Percentiles rank a stretch among this genome's conserved stretches.
Conservation (phyloP, 345 rosid species). For the Anastatica hierochuntica region DNA sequence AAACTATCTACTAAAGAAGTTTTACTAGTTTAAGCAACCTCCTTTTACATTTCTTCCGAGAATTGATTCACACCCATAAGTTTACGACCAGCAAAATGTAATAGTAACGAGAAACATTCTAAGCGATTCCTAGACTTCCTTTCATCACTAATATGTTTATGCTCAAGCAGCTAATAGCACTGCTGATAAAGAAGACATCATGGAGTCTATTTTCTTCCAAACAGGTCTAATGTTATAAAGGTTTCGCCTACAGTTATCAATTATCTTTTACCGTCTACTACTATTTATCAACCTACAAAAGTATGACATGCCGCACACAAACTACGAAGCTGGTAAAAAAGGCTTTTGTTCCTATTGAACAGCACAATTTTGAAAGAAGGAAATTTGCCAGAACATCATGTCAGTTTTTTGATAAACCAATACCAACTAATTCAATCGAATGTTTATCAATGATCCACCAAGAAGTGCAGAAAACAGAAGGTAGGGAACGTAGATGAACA, state of each 20-base stretch:
- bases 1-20: not conserved
- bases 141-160: conserved; percentile 1
- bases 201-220: conserved; percentile 1
- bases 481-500: not conserved
- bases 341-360: not conserved
- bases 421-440: not conserved
- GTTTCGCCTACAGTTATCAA: not conserved
- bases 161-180: not conserved
- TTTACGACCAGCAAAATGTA: not conserved
- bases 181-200: not conserved
- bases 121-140: not conserved
- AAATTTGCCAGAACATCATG: not conserved
- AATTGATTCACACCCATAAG: not conserved
- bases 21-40: not conserved
- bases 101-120: not conserved
- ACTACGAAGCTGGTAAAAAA: too few relatives aligned
- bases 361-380: not conserved
- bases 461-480: not conserved
- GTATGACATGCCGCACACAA: too few relatives aligned
- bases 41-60: conserved; percentile 2
- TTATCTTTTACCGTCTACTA: not conserved
- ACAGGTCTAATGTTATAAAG: too few relatives aligned
- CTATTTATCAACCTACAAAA: not conserved
- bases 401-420: too few relatives aligned
- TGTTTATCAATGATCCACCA: not conserved